A percentile compares a stretch with the other conserved stretches of the same genome.
These are phyloP conservation scores for Phaeoacremonium minimum DNA, from an alignment of 2,329 filamentous ascomycete species.

Conservation along the genomic window DNA sequence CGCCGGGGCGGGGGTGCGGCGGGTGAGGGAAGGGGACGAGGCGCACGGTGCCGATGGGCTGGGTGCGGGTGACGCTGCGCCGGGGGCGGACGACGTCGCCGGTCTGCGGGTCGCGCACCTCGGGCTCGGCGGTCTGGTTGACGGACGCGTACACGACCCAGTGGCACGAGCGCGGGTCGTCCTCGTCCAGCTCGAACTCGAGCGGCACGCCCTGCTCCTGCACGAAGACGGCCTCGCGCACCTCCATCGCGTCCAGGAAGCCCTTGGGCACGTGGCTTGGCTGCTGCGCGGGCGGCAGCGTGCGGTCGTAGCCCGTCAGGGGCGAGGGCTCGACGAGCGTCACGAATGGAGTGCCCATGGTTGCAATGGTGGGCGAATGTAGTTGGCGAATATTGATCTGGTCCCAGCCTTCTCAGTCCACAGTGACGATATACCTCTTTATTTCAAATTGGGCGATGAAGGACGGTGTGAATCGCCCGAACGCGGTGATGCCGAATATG, in stretches of 20 bases:
- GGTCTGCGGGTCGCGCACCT: slow-evolving; percentile 36
- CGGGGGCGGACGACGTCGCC: slow-evolving; percentile 35
- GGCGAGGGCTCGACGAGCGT: slow-evolving; percentile 45
- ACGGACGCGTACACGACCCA: slow-evolving; percentile 80
- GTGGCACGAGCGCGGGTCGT: slow-evolving; percentile 77
- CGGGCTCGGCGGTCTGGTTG: slow-evolving; percentile 36
- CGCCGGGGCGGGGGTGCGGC: slow-evolving; percentile 53
- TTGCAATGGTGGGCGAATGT: too few relatives aligned
- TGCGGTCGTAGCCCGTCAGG: slow-evolving; percentile 42
- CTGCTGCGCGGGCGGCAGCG: slow-evolving; percentile 36
- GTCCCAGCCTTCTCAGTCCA: too few relatives aligned
- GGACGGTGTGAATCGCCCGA: too few relatives aligned
- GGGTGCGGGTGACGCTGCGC: slow-evolving; percentile 36
- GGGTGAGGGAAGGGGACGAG: slow-evolving; percentile 77
- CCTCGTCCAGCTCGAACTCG: slow-evolving; percentile 73
- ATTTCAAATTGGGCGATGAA: too few relatives aligned
- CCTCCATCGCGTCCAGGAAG: slow-evolving; percentile 61
- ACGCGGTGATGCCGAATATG: too few relatives aligned
- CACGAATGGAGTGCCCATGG: too few relatives aligned
- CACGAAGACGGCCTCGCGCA: slow-evolving; percentile 59
- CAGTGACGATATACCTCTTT: too few relatives aligned
- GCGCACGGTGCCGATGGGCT: slow-evolving; percentile 71
- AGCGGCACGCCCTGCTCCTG: slow-evolving; percentile 53
- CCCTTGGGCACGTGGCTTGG: slow-evolving; percentile 39
- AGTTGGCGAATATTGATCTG: too few relatives aligned